Evolutionary conservation across 2,329 filamentous ascomycete genomes (phyloP).

Genomic region (Rhynchosporium graminicola): DNA sequence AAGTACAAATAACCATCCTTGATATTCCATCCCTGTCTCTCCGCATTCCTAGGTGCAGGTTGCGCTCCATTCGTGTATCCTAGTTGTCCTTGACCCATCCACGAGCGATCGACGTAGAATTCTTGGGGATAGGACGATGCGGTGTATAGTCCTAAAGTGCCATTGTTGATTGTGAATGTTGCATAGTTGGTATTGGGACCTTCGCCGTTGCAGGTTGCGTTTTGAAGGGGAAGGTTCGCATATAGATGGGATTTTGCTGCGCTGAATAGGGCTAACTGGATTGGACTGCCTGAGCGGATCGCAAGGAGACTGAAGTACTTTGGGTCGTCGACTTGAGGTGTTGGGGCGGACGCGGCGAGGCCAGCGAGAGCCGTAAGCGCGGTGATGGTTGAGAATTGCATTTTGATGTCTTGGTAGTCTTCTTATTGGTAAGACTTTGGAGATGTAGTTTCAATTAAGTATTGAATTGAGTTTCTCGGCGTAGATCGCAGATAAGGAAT

Average conservation of each 20-base stretch:
- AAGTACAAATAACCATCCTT: constrained; percentile 14
- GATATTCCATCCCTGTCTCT: constrained; percentile 7
- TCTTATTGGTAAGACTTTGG: background rate
- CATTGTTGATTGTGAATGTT: constrained; percentile 12
- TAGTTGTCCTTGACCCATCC: constrained; percentile 9
- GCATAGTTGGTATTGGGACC: constrained; percentile 1
- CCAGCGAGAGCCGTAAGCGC: constrained; percentile 4
- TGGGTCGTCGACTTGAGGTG: constrained; percentile 5
- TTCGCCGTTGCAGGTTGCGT: constrained; percentile 4
- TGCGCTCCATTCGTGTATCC: constrained; percentile 11
- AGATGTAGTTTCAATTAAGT: background rate
- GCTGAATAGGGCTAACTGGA: constrained; percentile 5
- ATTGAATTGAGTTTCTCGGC: background rate
- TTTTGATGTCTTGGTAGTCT: background rate
- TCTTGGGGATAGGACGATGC: background rate
- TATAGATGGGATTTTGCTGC: constrained; percentile 8
- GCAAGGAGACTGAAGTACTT: constrained; percentile 8
- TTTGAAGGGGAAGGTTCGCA: constrained; percentile 3
- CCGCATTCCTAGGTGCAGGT: background rate
- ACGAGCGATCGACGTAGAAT: constrained; percentile 13
- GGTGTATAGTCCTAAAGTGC: constrained; percentile 2
- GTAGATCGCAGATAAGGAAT: background rate
- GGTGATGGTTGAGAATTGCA: constrained; percentile 13
- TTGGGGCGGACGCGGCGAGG: constrained; percentile 5
- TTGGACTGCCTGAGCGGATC: constrained; percentile 6